Evolutionary conservation across 208 protist species (phyloP).

Genomic region (Trypanosoma scelopori): DNA sequence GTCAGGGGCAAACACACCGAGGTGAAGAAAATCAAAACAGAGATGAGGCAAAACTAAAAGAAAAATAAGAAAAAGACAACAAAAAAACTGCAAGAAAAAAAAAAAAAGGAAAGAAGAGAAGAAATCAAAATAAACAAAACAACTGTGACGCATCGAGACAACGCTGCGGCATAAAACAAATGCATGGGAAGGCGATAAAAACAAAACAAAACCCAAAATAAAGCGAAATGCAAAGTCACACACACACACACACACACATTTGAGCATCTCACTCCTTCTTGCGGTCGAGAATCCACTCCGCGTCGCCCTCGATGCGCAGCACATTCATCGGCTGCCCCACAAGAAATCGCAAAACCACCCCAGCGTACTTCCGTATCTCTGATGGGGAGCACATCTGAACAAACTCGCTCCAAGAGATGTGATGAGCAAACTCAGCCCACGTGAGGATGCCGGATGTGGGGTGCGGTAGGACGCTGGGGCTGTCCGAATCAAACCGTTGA

Average conservation of each 20-base stretch:
- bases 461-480: conserved; percentile 60
- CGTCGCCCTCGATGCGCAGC: conserved; percentile 25
- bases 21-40: background rate
- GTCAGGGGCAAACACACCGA: no score
- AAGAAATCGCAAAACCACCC: conserved; percentile 31
- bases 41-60: conserved; percentile 15
- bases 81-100: no score
- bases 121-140: no score
- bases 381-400: conserved; percentile 49
- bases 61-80: conserved; percentile 24
- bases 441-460: conserved; percentile 58
- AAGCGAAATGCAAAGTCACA: conserved; percentile 13
- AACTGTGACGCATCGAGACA: no score
- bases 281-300: conserved; percentile 9
- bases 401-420: conserved; percentile 78
- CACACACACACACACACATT: background rate
- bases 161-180: no score
- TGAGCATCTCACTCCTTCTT: background rate
- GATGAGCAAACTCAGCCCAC: conserved; percentile 70
- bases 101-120: no score
- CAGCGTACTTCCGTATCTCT: conserved; percentile 48
- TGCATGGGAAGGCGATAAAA: background rate
- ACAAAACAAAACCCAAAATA: background rate
- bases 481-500: conserved; percentile 36
- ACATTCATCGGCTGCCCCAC: conserved; percentile 54